These are phyloP conservation scores for Boletus bicolor DNA, from an alignment of 768 basidiomycete species.

Conservation along the genomic window DNA sequence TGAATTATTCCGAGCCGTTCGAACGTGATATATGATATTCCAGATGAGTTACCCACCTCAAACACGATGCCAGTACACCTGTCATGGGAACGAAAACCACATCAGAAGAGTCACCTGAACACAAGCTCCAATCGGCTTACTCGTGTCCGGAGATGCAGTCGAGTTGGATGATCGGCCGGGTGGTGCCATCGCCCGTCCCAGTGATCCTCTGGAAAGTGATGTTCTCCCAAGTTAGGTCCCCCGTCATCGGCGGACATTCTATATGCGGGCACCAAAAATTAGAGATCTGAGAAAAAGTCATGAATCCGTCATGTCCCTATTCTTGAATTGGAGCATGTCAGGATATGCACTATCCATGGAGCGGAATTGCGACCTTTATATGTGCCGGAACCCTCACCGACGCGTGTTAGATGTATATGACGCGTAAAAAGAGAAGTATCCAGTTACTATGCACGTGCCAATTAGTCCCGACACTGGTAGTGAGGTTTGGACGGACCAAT, in stretches of 20 bases:
- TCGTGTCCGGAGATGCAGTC: not conserved
- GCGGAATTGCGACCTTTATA: not conserved
- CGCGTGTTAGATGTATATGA: too few relatives aligned
- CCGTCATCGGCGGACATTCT: not conserved
- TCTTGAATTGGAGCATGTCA: not conserved
- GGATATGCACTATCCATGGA: not conserved
- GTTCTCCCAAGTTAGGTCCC: constrained; percentile 6
- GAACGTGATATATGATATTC: not conserved
- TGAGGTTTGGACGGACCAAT: too few relatives aligned
- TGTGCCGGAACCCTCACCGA: not conserved
- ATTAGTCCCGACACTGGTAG: not conserved
- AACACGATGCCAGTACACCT: constrained; percentile 6
- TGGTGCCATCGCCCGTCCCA: constrained; percentile 4
- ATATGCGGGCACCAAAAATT: constrained; percentile 7
- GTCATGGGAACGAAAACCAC: not conserved
- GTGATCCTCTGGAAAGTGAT: constrained; percentile 5
- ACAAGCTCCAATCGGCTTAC: not conserved
- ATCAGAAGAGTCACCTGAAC: not conserved
- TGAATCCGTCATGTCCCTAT: not conserved
- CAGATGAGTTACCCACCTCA: constrained; percentile 5
- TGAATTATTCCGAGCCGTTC: too few relatives aligned
- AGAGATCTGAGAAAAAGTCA: not conserved
- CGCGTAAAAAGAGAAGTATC: not conserved
- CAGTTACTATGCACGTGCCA: not conserved
- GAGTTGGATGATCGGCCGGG: constrained; percentile 1